Percentiles rank a stretch among this genome's conserved stretches.
Evolutionary conservation across 2,329 filamentous ascomycete genomes (phyloP).

Genomic region (Diaporthe australafricana): DNA sequence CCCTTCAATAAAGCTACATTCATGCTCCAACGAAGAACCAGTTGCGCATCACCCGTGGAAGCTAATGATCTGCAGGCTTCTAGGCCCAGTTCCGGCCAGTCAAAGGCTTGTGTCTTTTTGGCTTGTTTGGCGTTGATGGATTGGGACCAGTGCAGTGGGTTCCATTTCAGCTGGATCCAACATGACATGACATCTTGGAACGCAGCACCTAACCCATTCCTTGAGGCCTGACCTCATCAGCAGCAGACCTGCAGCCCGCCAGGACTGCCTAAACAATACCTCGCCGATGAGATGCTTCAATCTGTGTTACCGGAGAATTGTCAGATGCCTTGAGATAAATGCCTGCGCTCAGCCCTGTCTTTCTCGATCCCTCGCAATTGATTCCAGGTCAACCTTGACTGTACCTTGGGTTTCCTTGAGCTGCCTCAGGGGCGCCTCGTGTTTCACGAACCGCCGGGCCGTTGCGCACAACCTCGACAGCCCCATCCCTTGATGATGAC

Average conservation of each 20-base stretch:
- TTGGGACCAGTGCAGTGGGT: background rate
- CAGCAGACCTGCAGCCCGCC: background rate
- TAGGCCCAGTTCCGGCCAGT: constrained; percentile 16
- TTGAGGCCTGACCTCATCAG: background rate
- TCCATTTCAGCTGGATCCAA: background rate
- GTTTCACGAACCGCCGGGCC: constrained; percentile 15
- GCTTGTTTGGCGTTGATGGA: background rate
- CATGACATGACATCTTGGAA: background rate
- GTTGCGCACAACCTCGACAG: constrained; percentile 11
- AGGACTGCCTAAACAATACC: background rate
- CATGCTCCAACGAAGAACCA: background rate
- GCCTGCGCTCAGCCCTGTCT: background rate
- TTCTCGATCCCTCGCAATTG: no score
- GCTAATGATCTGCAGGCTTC: background rate
- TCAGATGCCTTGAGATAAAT: background rate
- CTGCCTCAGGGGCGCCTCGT: background rate
- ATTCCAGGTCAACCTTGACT: no score
- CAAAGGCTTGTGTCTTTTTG: background rate
- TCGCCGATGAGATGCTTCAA: no score
- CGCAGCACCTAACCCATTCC: no score
- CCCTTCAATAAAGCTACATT: background rate
- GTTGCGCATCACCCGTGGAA: constrained; percentile 12
- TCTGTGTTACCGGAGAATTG: no score
- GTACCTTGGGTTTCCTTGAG: background rate
- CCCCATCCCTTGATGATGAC: background rate